Percentiles rank a stretch among this genome's conserved stretches.
Conservation (phyloP, 139 green algal species). For the Chlamydomonas incerta region DNA sequence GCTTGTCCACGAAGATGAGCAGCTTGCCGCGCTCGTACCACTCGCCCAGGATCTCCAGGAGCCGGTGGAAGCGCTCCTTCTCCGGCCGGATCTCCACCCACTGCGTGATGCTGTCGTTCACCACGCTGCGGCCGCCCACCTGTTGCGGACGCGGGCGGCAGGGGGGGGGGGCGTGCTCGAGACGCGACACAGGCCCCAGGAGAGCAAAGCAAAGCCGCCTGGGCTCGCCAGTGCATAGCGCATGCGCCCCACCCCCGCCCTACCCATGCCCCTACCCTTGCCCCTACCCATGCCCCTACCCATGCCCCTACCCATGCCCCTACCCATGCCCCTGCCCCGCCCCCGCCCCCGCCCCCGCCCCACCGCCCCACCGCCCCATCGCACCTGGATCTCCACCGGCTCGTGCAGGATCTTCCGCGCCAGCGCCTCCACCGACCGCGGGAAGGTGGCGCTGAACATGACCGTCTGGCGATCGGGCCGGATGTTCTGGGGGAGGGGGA, state of each 20-base stretch:
- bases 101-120: slow-evolving; percentile 97
- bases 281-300: too few relatives aligned
- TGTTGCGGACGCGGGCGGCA: too few relatives aligned
- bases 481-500: slow-evolving; percentile 70
- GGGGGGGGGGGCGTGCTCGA: too few relatives aligned
- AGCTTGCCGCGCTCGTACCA: slow-evolving; percentile 90
- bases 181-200: too few relatives aligned
- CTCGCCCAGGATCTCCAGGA: slow-evolving; percentile 94
- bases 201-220: too few relatives aligned
- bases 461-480: slow-evolving; percentile 97
- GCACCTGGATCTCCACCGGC: slow-evolving; percentile 90
- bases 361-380: slow-evolving; percentile 4
- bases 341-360: too few relatives aligned
- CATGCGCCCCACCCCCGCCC: not conserved
- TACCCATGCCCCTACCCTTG: too few relatives aligned
- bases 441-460: slow-evolving; percentile 98
- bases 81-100: slow-evolving; percentile 91
- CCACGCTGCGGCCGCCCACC: slow-evolving; percentile 91
- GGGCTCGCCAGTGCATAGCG: too few relatives aligned
- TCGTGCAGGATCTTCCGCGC: slow-evolving; percentile 76
- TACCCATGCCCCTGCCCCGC: too few relatives aligned
- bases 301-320: too few relatives aligned
- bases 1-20: slow-evolving; percentile 74
- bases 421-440: slow-evolving; percentile 85
- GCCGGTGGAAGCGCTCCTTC: slow-evolving; percentile 91